Base-by-base conservation (phyloP, 2,329 filamentous ascomycete genomes). In the Colletotrichum chlorophyti region DNA sequence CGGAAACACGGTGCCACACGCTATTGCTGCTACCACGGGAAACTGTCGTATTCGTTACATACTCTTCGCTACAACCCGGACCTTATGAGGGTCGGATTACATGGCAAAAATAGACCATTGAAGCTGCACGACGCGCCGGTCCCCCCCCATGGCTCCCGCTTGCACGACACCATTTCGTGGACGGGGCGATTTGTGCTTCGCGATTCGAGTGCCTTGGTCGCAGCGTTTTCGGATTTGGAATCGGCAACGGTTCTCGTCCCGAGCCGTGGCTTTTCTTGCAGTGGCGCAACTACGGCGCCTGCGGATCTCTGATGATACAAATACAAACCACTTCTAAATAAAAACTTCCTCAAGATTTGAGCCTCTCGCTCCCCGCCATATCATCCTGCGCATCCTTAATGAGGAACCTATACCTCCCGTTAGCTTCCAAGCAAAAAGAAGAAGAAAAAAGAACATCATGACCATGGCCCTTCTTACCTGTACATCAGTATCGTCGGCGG, bases 401-500 rank as follows among this genome's bases (percentile, higher is more conserved):
- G 62, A 98, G 77, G 73, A 96, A 98, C 68, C 93, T 97, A 52
- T 15, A 12, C 10, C n/a, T n/a, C n/a, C n/a, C n/a, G n/a, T n/a
- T n/a, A n/a, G n/a, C n/a, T n/a, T n/a, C n/a, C n/a, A n/a, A n/a
- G n/a, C n/a, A n/a, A n/a, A n/a, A n/a, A n/a, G n/a, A n/a, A n/a
- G n/a, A n/a, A n/a, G n/a, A n/a, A n/a, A n/a, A n/a, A n/a, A n/a
- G n/a, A n/a, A 2, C 35, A 3, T 12, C 4, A 6, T 7, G 5
- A 9, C 10, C 11, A 17, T 17, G 6, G 17, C 24, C 10, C 15
- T 60, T 87, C 92, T 81, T 79, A 98, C 93, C 90, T 93, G 74
- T 99, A 99, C 91, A 91, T 97, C 79, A 96, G 83, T 46, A 95
- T 79, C 0, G 91, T 91, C 9, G 95, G 95, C 27, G 84, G 83